Evolutionary conservation across 805 yeast species (phyloP), one percentile per base, ranked within the genome.

Genomic region (Metahyphopichia silvanorum): DNA sequence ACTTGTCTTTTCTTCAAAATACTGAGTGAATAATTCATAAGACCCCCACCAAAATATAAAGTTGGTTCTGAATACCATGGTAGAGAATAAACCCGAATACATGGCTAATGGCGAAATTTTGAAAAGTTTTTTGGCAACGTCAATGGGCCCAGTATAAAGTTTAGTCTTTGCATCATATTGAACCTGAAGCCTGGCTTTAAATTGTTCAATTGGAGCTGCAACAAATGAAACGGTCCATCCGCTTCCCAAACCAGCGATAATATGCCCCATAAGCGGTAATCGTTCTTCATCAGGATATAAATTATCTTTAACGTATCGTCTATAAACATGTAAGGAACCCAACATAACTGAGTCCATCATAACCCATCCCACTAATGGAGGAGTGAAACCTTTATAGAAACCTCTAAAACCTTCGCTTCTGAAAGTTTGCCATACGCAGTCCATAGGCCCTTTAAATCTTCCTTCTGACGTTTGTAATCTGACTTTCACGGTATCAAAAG

Each of bases 21-120:
- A 79, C 34, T 73, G 66, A 6, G 94, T 85, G 54, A 87, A 71
- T 6, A 86, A 35, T 51, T 86, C 95, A 53, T 88, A 88, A 0
- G 94, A 79, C 2, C 95, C 95, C 97, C 97, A 88, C 91, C 94
- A 86, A 37, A 86, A 84, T 21, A 85, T 70, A 54, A 87, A 88
- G 57, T 85, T 85, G 1, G 95, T 79, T 53, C 96, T 71, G 64
- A 88, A 88, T 10, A 88, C 73, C 82, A 87, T 76, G 0, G 97
- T 88, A 11, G 95, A 79, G n/a, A 79, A 60, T 26, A 88, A 66
- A 5, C 96, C 96, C 44, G 84, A 78, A 55, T 86, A 88, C 2
- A 84, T 61, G 0, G 95, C 94, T 38, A 77, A 58, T 7, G 95
- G 95, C 21, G 76, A 72, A 27, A 74, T 69, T 29, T 64, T 63